Conservation (phyloP, 257 asterid genomes). For the Fraxinus pennsylvanica region DNA sequence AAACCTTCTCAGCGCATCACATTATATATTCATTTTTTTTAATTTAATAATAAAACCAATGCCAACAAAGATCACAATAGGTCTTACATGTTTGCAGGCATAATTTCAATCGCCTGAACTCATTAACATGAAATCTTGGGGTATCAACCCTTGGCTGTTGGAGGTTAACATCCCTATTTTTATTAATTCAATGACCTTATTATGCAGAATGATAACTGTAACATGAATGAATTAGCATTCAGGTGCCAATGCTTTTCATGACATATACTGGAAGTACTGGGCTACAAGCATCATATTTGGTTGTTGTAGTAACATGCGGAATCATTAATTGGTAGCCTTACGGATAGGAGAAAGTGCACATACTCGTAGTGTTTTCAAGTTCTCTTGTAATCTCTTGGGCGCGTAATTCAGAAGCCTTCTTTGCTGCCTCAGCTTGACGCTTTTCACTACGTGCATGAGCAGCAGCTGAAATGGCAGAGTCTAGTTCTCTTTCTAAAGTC, state of each 20-base stretch:
- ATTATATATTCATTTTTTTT: too few species aligned
- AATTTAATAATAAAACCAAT: too few species aligned
- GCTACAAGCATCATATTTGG: neutral
- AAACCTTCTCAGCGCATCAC: neutral
- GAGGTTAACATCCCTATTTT: neutral
- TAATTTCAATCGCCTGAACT: neutral
- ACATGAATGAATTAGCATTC: neutral
- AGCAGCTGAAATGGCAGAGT: slow-evolving; percentile 93
- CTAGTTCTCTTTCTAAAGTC: slow-evolving; percentile 87
- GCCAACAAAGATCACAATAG: neutral
- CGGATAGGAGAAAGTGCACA: slow-evolving; percentile 23
- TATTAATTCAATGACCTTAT: neutral
- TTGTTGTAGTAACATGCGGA: neutral
- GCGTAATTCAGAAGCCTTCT: slow-evolving; percentile 85
- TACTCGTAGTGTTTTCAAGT: slow-evolving; percentile 95
- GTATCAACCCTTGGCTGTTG: neutral
- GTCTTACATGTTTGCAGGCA: neutral
- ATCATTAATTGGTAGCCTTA: neutral
- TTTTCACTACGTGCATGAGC: slow-evolving; percentile 91
- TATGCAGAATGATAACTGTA: neutral
- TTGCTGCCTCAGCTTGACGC: slow-evolving; percentile 89
- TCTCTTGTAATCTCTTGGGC: slow-evolving; percentile 76
- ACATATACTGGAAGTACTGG: neutral
- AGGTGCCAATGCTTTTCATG: neutral
- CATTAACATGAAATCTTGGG: neutral